These are phyloP conservation scores for Vinca minor DNA, from an alignment of 257 asterid species.

Conservation along the genomic window DNA sequence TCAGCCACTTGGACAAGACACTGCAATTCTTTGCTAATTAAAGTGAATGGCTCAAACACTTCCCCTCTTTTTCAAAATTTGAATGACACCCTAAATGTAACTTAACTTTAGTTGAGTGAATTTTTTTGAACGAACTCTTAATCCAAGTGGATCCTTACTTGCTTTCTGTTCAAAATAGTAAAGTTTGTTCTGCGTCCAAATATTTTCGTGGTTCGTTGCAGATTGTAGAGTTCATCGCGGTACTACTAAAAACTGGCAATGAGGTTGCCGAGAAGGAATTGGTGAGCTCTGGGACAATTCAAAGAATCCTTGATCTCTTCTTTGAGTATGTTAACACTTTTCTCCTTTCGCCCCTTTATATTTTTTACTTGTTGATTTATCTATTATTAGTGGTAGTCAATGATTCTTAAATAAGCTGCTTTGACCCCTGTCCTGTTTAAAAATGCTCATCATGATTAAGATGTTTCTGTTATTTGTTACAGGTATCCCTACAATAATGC, in stretches of 20 bases:
- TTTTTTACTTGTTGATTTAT: not conserved
- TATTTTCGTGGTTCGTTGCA: slow-evolving; percentile 18
- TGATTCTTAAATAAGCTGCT: not conserved
- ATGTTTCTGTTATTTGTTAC: slow-evolving; percentile 8
- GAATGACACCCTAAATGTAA: no score
- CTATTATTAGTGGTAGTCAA: no score
- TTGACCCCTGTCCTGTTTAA: not conserved
- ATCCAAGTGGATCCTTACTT: no score
- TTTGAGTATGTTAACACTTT: slow-evolving; percentile 59
- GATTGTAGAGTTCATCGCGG: slow-evolving; percentile 84
- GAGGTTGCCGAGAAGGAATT: slow-evolving; percentile 76
- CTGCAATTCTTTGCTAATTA: no score
- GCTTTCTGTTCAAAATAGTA: not conserved
- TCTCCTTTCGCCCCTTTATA: not conserved
- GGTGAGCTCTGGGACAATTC: slow-evolving; percentile 75
- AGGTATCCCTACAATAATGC: slow-evolving; percentile 95
- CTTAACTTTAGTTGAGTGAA: no score
- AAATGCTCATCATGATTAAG: not conserved
- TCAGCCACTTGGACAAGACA: no score
- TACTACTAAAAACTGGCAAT: slow-evolving; percentile 72
- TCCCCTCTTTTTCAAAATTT: no score
- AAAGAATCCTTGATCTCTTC: slow-evolving; percentile 73
- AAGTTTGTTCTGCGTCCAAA: not conserved
- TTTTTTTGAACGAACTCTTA: no score
- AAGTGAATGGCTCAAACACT: no score